Evolutionary conservation across 805 yeast species (phyloP), one percentile per base, ranked within the genome.

Genomic region (Candida tallmaniae): DNA sequence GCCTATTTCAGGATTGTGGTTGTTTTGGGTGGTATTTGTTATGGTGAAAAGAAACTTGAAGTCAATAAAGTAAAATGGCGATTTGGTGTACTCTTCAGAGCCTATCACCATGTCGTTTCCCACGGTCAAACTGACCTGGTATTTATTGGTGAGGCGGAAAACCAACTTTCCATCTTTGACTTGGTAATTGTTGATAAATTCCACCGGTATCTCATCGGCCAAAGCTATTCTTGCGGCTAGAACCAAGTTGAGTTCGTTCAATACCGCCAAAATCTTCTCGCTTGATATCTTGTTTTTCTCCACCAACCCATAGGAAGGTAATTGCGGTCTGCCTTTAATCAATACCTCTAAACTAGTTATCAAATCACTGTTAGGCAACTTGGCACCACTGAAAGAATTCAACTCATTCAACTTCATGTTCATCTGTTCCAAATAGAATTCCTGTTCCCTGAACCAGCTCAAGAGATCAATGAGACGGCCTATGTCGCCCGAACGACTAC

Each of bases 311-410:
- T 82, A 78, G 0, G 82, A 68, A 2, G 87, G 80, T 25, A 84
- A 66, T 24, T 74, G 78, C 1, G 97, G 96, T 41, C 82, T 65
- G 3, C 95, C 95, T 25, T 74, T 68, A 26, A 78, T 74, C 35
- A 89, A 65, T 0, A 93, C 96, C 52, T 90, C 94, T 45, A 90
- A 62, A 1, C 95, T 86, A 0, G 97, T 89, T 16, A 79, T 72
- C 14, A 93, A 56, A 58, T 93, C 99, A 0, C 96, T 93, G 55
- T 87, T 86, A 4, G 96, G 95, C 34, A 90, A 62, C 50, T 94
- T 89, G 0, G 98, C 97, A 19, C 88, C 84, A 1, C 87, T 74
- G n/a, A 81, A 76, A 33, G 78, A 74, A 43, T 80, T 84, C 16
- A 83, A 63, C n/a, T 70, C 68, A 42, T 80, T 83, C 25, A 88